Base-by-base conservation (phyloP, 495 filamentous ascomycete genomes). In the Tuber aestivum region DNA sequence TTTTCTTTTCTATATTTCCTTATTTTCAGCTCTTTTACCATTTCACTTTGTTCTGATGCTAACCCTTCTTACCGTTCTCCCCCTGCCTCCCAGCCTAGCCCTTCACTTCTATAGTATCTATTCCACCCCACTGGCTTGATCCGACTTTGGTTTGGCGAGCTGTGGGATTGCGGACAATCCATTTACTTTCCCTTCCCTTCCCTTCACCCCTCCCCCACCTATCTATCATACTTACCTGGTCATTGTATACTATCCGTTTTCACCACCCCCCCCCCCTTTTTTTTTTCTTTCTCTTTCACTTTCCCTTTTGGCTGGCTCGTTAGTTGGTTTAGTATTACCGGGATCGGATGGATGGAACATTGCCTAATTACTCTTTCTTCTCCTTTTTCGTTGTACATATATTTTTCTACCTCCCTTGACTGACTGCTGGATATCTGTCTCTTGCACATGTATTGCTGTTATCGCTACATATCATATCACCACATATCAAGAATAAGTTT, bases 1-100 rank as follows among this genome's bases (percentile, higher is more conserved):
- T 77, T 74, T 71, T 75, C 72, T 81, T 81, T 78, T 76, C 69
- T 44, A 70, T 68, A 37, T 40, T 72, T 69, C n/a, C 76, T 76
- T 71, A 73, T 48, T 78, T 61, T 70, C 61, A 41, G 44, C 38
- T 76, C 75, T 80, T 74, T 72, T 71, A 50, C 48, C 3, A 61
- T 68, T 75, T 71, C 40, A 70, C 27, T 73, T 76, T 80, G 74
- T 74, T 76, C 65, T 74, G 56, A 65, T 20, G 35, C 56, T 65
- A 35, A 35, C 56, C 50, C 10, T 32, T 61, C n/a, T 27, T 9
- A 14, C n/a, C 10, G 1, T 27, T 27, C n/a, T 61, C n/a, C 4
- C 48, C n/a, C 48, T 23, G 12, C 20, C 5, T 3, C 48, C 48
- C 48, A 9, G 48, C 9, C 23, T 56, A 23, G 48, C 48, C 23